Base-by-base conservation (phyloP, 192 early-diverging fungal genomes). In the Umbelopsis ramanniana region DNA sequence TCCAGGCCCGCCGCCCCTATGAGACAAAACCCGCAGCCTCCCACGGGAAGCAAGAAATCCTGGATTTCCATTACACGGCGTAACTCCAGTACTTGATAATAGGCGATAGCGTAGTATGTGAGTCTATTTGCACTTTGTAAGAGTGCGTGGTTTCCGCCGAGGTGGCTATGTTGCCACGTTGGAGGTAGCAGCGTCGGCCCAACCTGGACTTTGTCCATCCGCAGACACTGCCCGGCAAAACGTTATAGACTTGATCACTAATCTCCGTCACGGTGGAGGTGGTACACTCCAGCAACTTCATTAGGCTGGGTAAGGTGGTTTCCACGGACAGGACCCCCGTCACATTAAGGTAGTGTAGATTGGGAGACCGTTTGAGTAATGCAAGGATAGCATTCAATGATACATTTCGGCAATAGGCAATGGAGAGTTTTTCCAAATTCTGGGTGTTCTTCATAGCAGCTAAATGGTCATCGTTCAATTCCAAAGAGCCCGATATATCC, bases 401-500 rank as follows among this genome's bases (percentile, higher is more conserved):
- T 0, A 63, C 14, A 17, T 26, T 26, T 63, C 57, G 6, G 33
- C 57, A 63, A 19, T 63, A 26, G 15, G 57, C 57, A 19, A 63
- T 63, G 33, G 57, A 63, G 12, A 63, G 19, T n/a, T 63, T 63
- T n/a, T 63, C 57, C 33, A 63, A 33, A 6, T 37, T 11, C 14
- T 63, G 57, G 17, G 33, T 63, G 33, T 63, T 33, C 3, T 26
- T 26, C 1, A 63, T 63, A 37, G 57, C 57, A 17, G 26, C 33
- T 7, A 63, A 29, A 63, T 63, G 57, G 2, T 3, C 33, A 19
- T 63, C 57, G 33, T 29, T 63, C 12, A 63, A 35, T 37, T 63
- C 57, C 33, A 63, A 37, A 12, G 57, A 63, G 33, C 57, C 57
- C 8, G 57, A 63, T 37, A 63, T 63, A 19, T 63, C 57, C 17